phyloP scores from a whole-genome alignment of 2,329 filamentous ascomycete species.

The Tolypocladium paradoxum region DNA sequence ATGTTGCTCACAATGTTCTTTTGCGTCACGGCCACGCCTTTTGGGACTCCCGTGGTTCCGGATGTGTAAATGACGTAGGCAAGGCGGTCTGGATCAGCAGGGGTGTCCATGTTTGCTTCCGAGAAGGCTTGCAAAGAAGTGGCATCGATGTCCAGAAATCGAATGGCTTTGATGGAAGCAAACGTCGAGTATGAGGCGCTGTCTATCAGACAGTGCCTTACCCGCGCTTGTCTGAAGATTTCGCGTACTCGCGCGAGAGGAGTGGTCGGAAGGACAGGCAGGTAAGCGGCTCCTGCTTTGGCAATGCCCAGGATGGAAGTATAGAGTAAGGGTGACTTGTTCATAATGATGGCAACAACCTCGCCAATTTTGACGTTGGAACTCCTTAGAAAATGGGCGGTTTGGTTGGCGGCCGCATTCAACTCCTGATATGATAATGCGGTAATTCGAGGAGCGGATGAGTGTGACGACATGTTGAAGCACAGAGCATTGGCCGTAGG shows the following conservation, averaged over 20 bases:
- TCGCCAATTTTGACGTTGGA: conserved; percentile 38
- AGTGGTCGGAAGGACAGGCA: conserved; percentile 68
- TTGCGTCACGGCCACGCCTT: conserved; percentile 70
- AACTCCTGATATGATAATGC: conserved; percentile 53
- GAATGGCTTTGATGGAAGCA: conserved; percentile 6
- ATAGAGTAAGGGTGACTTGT: conserved; percentile 67
- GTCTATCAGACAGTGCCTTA: conserved; percentile 34
- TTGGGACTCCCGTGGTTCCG: conserved; percentile 70
- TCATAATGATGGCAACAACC: conserved; percentile 63
- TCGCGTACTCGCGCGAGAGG: conserved; percentile 48
- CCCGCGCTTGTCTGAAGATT: conserved; percentile 51
- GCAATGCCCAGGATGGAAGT: conserved; percentile 61
- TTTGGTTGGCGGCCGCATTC: conserved; percentile 50
- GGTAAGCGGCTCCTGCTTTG: conserved; percentile 66
- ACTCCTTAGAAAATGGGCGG: conserved; percentile 44
- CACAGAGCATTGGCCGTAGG: conserved; percentile 52
- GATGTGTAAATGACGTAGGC: conserved; percentile 78
- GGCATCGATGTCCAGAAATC: conserved; percentile 23
- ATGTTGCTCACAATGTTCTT: conserved; percentile 68
- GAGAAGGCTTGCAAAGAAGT: conserved; percentile 17
- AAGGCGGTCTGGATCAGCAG: conserved; percentile 35
- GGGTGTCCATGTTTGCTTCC: conserved; percentile 24
- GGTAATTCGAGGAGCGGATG: conserved; percentile 17
- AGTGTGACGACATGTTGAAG: conserved; percentile 38
- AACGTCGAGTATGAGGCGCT: conserved; percentile 9